Base-by-base conservation (phyloP, 768 basidiomycete genomes). In the Amyloporia xantha region DNA sequence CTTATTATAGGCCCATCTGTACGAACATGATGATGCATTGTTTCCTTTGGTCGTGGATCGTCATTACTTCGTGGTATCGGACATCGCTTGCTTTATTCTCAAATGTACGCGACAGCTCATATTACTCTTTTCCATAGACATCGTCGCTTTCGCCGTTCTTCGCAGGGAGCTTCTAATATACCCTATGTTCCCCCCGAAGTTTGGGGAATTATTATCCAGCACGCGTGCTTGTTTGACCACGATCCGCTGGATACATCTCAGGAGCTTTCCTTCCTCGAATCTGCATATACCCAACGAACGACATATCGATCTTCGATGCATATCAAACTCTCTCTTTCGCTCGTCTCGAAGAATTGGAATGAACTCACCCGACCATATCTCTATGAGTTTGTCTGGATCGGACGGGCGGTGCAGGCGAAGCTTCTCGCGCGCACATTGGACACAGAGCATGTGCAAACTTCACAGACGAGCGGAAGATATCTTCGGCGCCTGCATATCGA, bases 311-410 rank as follows among this genome's bases (percentile, higher is more conserved):
- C 63, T 2, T 57, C 66, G 49, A 77, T 85, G 72, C 60, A 56
- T 10, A 65, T 67, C 52, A 85, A 84, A 59, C 65, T 68, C 20
- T 63, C 64, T 44, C 60, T 85, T 21, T 68, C 78, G 5, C 68
- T 75, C 39, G 83, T 88, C 4, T 79, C 66, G 60, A 70, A 72
- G 37, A 63, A 68, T 7, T 88, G 81, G 78, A 69, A 78, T 58
- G 68, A 60, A 28, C 69, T 77, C 44, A 67, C 73, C 3, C 78
- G 79, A 56, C 73, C 75, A 47, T 72, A 77, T 37, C 63, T 86
- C 15, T 86, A 75, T 65, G 81, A 86, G 58, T 80, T 77, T 60
- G 74, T 86, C 30, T 86, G 86, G 86, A 79, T 88, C 56, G 71
- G 70, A 44, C 67, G 74, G 30, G 75, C 76, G 19, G 62, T 66